Percentiles rank a stretch among this genome's conserved stretches.
These are phyloP conservation scores for Apium graveolens DNA, from an alignment of 129 eudicot species.

Conservation along the genomic window DNA sequence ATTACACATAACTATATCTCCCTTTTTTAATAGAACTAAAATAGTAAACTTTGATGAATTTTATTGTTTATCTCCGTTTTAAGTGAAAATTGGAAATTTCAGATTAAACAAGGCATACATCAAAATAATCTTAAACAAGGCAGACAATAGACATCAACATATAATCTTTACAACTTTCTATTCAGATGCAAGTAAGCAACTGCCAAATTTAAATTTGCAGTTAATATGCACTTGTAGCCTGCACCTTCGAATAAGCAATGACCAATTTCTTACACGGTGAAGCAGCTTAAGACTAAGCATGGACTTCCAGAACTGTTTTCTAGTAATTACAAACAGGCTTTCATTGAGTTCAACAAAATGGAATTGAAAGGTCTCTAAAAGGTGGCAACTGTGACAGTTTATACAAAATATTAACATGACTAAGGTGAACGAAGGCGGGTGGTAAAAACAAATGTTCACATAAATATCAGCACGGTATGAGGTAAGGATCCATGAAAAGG, in stretches of 20 bases:
- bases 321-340: neutral
- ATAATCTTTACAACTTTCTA: neutral
- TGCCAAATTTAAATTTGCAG: neutral
- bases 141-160: too few relatives aligned
- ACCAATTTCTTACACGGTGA: neutral
- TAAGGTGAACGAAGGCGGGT: neutral
- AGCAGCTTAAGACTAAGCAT: neutral
- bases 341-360: neutral
- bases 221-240: neutral
- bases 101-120: too few relatives aligned
- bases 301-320: neutral
- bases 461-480: neutral
- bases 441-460: neutral
- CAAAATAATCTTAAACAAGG: too few relatives aligned
- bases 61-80: too few relatives aligned
- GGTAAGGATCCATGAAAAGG: neutral
- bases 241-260: neutral
- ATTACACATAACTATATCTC: too few relatives aligned
- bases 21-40: too few relatives aligned
- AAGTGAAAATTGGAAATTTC: too few relatives aligned
- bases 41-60: too few relatives aligned
- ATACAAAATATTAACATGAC: neutral
- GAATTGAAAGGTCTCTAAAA: neutral
- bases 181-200: neutral
- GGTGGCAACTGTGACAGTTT: neutral